Evolutionary conservation across 2,329 filamentous ascomycete genomes (phyloP).

Genomic region (Ceratocystis variospora): DNA sequence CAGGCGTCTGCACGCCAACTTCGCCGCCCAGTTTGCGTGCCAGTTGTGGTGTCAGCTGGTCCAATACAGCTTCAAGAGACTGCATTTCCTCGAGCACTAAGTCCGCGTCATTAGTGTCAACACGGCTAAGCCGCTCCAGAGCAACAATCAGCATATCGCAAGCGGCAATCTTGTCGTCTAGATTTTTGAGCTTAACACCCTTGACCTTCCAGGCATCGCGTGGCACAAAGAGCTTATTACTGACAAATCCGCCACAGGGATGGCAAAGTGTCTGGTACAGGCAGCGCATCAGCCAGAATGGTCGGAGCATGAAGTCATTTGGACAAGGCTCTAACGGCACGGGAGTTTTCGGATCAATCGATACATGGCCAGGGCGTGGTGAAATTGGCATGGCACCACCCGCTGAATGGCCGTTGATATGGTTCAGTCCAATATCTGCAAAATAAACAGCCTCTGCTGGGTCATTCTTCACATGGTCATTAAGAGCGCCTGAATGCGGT

Average conservation of each 20-base stretch:
- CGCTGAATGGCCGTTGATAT: slow-evolving; percentile 10
- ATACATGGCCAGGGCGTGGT: slow-evolving; percentile 51
- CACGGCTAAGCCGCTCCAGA: slow-evolving; percentile 64
- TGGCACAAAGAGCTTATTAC: slow-evolving; percentile 81
- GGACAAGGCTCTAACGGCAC: slow-evolving; percentile 82
- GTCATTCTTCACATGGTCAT: slow-evolving; percentile 41
- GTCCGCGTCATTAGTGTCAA: slow-evolving; percentile 83
- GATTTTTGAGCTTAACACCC: slow-evolving; percentile 76
- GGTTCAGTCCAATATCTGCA: slow-evolving; percentile 70
- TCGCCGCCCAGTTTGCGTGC: slow-evolving; percentile 82
- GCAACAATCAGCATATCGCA: slow-evolving; percentile 87
- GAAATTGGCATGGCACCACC: slow-evolving; percentile 4
- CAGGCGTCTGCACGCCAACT: slow-evolving; percentile 66
- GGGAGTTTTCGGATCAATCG: slow-evolving; percentile 39
- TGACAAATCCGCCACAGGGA: slow-evolving; percentile 81
- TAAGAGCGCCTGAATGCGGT: slow-evolving; percentile 49
- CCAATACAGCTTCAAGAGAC: slow-evolving; percentile 66
- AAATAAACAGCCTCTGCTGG: slow-evolving; percentile 59
- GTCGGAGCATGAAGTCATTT: slow-evolving; percentile 73
- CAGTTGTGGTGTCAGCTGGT: slow-evolving; percentile 65
- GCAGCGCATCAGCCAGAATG: slow-evolving; percentile 95
- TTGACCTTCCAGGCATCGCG: slow-evolving; percentile 89
- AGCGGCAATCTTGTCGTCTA: slow-evolving; percentile 88
- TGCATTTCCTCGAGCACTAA: slow-evolving; percentile 92
- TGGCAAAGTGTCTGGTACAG: slow-evolving; percentile 87